A percentile compares a stretch with the other conserved stretches of the same genome.
Evolutionary conservation across 2,329 filamentous ascomycete species (phyloP).

Genomic region (Boeremia exigua): DNA sequence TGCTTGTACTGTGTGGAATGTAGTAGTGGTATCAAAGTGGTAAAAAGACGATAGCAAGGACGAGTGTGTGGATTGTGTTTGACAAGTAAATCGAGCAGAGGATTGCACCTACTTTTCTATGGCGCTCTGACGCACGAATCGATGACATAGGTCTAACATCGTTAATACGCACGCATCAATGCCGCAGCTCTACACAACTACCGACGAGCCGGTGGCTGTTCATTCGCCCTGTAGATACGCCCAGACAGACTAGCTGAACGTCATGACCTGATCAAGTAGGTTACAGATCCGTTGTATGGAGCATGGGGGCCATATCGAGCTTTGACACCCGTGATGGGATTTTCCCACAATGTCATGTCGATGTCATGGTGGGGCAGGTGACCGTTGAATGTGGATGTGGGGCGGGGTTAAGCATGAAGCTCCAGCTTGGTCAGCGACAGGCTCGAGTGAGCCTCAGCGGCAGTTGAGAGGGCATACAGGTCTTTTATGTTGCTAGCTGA

Average conservation of each 20-base stretch:
- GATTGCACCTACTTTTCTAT: conserved; percentile 24
- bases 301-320: conserved; percentile 22
- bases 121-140: conserved; percentile 4
- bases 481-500: conserved; percentile 23
- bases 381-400: conserved; percentile 19
- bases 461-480: background rate
- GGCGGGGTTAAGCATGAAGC: conserved; percentile 9
- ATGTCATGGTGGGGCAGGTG: conserved; percentile 34
- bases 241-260: conserved; percentile 33
- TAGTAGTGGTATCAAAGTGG: conserved; percentile 13
- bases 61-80: background rate
- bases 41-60: background rate
- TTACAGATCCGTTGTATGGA: conserved; percentile 21
- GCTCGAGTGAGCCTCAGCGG: background rate
- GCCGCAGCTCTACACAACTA: conserved; percentile 26
- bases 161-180: conserved; percentile 8
- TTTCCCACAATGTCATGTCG: conserved; percentile 35
- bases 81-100: background rate
- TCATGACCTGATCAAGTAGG: conserved; percentile 38
- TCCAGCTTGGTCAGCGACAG: conserved; percentile 17
- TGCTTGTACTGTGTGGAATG: conserved; percentile 2
- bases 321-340: conserved; percentile 15
- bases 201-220: conserved; percentile 22
- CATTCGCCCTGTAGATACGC: conserved; percentile 34
- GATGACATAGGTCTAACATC: conserved; percentile 34